Conservation (phyloP, 2,329 filamentous ascomycete genomes). For the Spiromastix sp. region DNA sequence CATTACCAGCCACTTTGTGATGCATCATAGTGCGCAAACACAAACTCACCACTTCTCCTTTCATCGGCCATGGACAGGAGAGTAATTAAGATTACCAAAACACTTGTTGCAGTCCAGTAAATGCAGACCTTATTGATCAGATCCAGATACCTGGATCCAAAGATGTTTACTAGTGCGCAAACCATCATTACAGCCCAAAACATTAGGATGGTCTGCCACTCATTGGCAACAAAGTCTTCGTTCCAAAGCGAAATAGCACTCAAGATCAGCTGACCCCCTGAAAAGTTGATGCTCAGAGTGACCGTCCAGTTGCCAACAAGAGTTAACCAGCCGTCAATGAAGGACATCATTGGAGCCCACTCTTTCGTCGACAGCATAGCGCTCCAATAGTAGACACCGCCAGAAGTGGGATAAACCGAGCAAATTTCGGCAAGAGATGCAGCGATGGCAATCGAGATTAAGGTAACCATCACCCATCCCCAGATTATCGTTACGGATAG, state of each 20-base stretch:
- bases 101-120: constrained; percentile 57
- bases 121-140: constrained; percentile 64
- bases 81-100: constrained; percentile 57
- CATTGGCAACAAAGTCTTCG: constrained; percentile 56
- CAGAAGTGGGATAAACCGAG: constrained; percentile 57
- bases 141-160: constrained; percentile 52
- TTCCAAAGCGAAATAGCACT: constrained; percentile 59
- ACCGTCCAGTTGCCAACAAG: constrained; percentile 66
- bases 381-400: constrained; percentile 62
- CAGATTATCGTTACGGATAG: constrained; percentile 59
- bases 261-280: constrained; percentile 59
- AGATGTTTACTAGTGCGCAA: constrained; percentile 55
- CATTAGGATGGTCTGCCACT: constrained; percentile 59
- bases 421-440: constrained; percentile 60
- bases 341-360: constrained; percentile 57
- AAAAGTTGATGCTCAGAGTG: constrained; percentile 58
- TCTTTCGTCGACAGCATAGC: constrained; percentile 56
- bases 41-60: constrained; percentile 49
- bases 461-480: constrained; percentile 57
- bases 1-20: constrained; percentile 51
- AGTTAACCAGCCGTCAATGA: constrained; percentile 62
- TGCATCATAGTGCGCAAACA: constrained; percentile 60
- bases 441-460: constrained; percentile 54
- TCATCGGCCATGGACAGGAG: constrained; percentile 51
- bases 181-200: constrained; percentile 63